These are phyloP conservation scores for Microcos paniculata DNA, from an alignment of 345 rosid genomes.

Conservation along the genomic window DNA sequence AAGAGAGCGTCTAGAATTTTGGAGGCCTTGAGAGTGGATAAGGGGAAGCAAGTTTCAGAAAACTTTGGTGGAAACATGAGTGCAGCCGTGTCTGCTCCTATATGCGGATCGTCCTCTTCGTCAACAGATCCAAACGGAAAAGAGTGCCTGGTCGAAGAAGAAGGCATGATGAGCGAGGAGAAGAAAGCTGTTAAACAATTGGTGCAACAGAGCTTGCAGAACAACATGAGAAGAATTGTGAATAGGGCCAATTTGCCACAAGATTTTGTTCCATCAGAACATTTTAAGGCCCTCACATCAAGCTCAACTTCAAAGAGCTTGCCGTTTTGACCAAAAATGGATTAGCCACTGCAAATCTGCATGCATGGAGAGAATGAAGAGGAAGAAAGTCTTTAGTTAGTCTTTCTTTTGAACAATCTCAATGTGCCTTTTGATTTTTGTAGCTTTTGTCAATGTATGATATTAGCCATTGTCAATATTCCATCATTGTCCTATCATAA, in stretches of 20 bases:
- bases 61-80: slow-evolving; percentile 51
- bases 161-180: slow-evolving; percentile 84
- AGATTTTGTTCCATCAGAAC: slow-evolving; percentile 80
- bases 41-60: slow-evolving; percentile 85
- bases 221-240: slow-evolving; percentile 86
- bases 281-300: slow-evolving; percentile 74
- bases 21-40: slow-evolving; percentile 73
- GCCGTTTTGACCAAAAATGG: slow-evolving; percentile 52
- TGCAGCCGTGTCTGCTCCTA: slow-evolving; percentile 80
- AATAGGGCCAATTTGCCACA: slow-evolving; percentile 90
- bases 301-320: slow-evolving; percentile 91
- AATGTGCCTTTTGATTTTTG: slow-evolving; percentile 4
- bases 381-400: slow-evolving; percentile 30
- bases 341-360: neutral
- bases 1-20: slow-evolving; percentile 94
- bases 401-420: slow-evolving; percentile 15
- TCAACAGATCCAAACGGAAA: slow-evolving; percentile 37
- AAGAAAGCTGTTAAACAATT: slow-evolving; percentile 84
- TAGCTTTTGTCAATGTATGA: slow-evolving; percentile 22
- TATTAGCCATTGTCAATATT: slow-evolving; percentile 21
- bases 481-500: slow-evolving; percentile 9
- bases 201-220: slow-evolving; percentile 90
- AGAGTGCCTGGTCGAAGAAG: slow-evolving; percentile 48
- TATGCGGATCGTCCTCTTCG: slow-evolving; percentile 65
- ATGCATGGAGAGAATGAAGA: slow-evolving; percentile 17